Evolutionary conservation across 1,284 basidiomycete genomes (phyloP).

Genomic region (Leucoagaricus sp.): DNA sequence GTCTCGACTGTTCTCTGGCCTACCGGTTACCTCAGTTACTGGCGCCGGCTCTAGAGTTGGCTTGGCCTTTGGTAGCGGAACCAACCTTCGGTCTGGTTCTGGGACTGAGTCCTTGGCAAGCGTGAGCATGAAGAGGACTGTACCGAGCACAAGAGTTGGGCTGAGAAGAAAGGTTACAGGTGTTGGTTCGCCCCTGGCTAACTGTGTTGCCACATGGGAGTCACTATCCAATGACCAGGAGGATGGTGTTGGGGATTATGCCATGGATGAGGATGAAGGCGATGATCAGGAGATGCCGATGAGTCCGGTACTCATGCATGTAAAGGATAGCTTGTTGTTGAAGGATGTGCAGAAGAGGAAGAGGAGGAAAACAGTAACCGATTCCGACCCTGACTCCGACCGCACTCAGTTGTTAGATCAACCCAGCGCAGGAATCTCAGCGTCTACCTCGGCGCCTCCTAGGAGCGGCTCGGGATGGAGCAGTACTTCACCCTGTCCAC

Average conservation of each 20-base stretch:
- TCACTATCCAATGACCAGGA: background rate
- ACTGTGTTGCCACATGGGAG: slow-evolving; percentile 2
- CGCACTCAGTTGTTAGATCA: background rate
- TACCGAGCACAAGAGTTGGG: background rate
- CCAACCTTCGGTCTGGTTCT: background rate
- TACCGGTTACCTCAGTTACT: background rate
- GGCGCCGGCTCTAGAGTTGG: background rate
- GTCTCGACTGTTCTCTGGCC: background rate
- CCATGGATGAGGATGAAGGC: too few relatives aligned
- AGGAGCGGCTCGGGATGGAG: background rate
- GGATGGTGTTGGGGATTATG: background rate
- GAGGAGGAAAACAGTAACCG: background rate
- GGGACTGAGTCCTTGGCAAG: too few relatives aligned
- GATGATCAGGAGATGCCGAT: background rate
- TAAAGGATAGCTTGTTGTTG: slow-evolving; percentile 8
- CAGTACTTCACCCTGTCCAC: too few relatives aligned
- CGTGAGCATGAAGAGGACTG: background rate
- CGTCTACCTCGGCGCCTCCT: background rate
- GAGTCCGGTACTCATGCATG: slow-evolving; percentile 3
- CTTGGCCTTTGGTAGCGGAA: background rate
- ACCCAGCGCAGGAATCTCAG: background rate
- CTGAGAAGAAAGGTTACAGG: background rate
- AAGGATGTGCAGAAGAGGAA: background rate
- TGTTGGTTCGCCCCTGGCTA: slow-evolving; percentile 1
- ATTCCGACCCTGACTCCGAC: background rate